Conservation (phyloP, 169 alveolate species). For the Cryptosporidium parvum region DNA sequence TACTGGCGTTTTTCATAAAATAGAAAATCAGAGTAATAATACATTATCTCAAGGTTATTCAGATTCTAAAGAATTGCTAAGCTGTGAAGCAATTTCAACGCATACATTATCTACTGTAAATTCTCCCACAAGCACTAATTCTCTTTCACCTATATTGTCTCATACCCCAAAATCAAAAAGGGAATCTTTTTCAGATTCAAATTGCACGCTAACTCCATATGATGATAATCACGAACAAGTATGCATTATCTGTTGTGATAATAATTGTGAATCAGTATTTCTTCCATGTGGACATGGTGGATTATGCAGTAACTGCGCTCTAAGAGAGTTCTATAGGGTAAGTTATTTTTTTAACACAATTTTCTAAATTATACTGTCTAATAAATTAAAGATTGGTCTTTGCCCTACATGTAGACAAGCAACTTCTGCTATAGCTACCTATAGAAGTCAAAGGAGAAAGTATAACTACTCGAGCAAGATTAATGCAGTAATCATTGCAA, state of each 20-base stretch:
- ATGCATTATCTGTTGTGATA: constrained; percentile 61
- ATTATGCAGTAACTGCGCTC: constrained; percentile 49
- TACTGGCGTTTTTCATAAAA: constrained; percentile 47
- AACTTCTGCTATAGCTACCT: constrained; percentile 55
- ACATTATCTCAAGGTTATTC: not conserved
- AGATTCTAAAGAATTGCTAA: not conserved
- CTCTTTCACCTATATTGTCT: not conserved
- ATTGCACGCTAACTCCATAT: not conserved
- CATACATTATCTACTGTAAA: constrained; percentile 14
- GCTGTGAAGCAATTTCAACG: not conserved
- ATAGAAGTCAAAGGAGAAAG: not conserved
- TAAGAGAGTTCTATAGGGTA: constrained; percentile 66
- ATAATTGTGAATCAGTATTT: constrained; percentile 51
- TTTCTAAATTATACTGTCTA: not conserved
- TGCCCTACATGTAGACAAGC: constrained; percentile 71
- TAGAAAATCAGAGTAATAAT: not conserved
- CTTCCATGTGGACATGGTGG: constrained; percentile 73
- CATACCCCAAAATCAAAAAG: constrained; percentile 4
- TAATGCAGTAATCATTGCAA: constrained; percentile 47
- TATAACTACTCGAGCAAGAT: not conserved
- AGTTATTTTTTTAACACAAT: not conserved
- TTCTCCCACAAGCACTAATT: constrained; percentile 2
- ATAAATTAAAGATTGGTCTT: constrained; percentile 43
- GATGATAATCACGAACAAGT: constrained; percentile 13
- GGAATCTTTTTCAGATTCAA: not conserved